A percentile compares a stretch with the other conserved stretches of the same genome.
These are phyloP conservation scores for Globisporangium middletonii DNA, from an alignment of 352 stramenopile genomes.

Conservation along the genomic window DNA sequence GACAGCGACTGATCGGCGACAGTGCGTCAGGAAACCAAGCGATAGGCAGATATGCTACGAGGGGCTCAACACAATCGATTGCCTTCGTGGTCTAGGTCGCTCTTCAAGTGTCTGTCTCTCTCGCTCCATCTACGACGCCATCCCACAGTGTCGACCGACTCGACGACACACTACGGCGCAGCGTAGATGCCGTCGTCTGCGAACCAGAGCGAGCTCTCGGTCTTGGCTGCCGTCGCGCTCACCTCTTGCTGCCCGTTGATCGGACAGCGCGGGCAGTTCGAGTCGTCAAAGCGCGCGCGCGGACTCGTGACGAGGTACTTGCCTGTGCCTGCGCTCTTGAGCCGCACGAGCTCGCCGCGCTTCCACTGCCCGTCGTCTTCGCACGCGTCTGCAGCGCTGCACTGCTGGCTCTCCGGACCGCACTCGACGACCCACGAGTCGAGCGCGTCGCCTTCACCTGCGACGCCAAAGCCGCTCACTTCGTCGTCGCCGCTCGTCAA, in stretches of 20 bases:
- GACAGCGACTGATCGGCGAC: neutral
- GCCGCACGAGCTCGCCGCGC: conserved; percentile 58
- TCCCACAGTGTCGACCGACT: neutral
- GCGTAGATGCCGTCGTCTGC: conserved; percentile 82
- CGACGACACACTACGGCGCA: conserved; percentile 26
- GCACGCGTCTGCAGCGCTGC: conserved; percentile 57
- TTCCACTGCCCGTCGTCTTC: conserved; percentile 74
- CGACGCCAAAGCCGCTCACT: conserved; percentile 77
- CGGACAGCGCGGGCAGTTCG: conserved; percentile 72
- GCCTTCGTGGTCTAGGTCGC: neutral
- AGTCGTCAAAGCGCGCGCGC: conserved; percentile 60
- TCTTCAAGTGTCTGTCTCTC: neutral
- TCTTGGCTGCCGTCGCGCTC: conserved; percentile 39
- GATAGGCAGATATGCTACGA: too few relatives aligned
- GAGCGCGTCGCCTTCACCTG: conserved; percentile 59
- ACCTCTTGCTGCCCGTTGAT: conserved; percentile 87
- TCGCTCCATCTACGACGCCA: too few relatives aligned
- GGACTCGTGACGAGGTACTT: conserved; percentile 47
- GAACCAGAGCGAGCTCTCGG: conserved; percentile 67
- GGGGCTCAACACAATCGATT: neutral
- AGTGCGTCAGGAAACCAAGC: neutral
- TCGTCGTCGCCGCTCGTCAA: conserved; percentile 53
- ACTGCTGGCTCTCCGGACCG: conserved; percentile 54
- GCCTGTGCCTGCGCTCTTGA: conserved; percentile 53
- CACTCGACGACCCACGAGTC: conserved; percentile 81